Evolutionary conservation across 208 protist genomes (phyloP).

Genomic region (Zelonia costaricensis): DNA sequence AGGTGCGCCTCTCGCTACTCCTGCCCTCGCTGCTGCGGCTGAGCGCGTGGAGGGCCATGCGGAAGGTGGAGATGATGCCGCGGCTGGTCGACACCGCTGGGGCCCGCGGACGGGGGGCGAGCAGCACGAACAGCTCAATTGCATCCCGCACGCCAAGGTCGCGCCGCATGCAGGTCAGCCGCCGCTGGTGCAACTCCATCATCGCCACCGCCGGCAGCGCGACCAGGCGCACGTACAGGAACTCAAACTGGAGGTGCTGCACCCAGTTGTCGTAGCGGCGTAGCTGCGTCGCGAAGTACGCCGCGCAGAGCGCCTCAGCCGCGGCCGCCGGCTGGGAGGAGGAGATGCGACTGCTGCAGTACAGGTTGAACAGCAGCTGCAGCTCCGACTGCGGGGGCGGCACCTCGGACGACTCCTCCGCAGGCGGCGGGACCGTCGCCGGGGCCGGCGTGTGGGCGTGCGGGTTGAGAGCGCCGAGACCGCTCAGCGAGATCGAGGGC

Average conservation of each 20-base stretch:
- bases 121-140: constrained; percentile 69
- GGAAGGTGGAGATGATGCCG: constrained; percentile 15
- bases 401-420: background rate
- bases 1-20: background rate
- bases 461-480: background rate
- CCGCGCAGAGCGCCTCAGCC: constrained; percentile 3
- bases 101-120: constrained; percentile 14
- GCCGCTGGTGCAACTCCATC: constrained; percentile 51
- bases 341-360: background rate
- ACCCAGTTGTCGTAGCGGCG: constrained; percentile 34
- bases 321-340: background rate
- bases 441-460: background rate
- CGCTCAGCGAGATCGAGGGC: background rate
- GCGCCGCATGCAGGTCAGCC: constrained; percentile 61
- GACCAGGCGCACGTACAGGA: constrained; percentile 50
- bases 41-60: constrained; percentile 25
- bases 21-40: background rate
- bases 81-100: constrained; percentile 14
- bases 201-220: constrained; percentile 37
- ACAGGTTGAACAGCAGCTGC: constrained; percentile 15
- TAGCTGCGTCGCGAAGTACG: constrained; percentile 31
- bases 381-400: constrained; percentile 7
- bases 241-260: constrained; percentile 50
- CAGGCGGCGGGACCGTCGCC: background rate
- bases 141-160: constrained; percentile 57